Conservation (phyloP, 805 yeast species). For the Yarrowia sp. region DNA sequence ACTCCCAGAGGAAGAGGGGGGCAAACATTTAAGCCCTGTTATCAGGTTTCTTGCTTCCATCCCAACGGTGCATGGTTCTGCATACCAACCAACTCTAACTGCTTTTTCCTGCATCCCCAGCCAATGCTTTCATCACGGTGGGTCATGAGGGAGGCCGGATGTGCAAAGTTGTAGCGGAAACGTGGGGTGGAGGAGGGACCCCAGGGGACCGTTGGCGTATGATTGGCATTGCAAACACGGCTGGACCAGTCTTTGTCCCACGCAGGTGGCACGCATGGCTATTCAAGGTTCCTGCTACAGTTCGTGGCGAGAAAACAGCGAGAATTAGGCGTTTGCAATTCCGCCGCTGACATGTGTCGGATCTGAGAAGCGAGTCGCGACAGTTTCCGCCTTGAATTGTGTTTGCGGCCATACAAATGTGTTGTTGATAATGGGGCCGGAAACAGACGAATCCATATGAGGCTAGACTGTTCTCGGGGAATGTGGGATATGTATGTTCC, state of each 20-base stretch:
- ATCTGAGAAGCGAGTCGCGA: too few relatives aligned
- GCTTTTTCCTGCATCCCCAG: neutral
- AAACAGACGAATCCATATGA: too few relatives aligned
- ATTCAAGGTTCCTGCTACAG: slow-evolving; percentile 13
- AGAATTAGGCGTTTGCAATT: too few relatives aligned
- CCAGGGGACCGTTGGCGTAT: neutral
- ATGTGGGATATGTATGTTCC: neutral
- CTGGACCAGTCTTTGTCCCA: neutral
- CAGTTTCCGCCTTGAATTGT: too few relatives aligned
- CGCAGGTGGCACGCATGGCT: slow-evolving; percentile 4
- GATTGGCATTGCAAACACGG: neutral
- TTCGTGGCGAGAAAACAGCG: too few relatives aligned
- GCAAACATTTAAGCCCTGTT: slow-evolving; percentile 15
- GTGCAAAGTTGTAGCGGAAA: slow-evolving; percentile 9
- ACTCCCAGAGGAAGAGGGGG: neutral
- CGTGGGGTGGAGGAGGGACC: neutral
- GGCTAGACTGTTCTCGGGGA: too few relatives aligned
- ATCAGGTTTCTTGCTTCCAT: slow-evolving; percentile 19
- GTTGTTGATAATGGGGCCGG: too few relatives aligned
- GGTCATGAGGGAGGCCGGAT: neutral
- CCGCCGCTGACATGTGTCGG: too few relatives aligned
- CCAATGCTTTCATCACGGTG: slow-evolving; percentile 22
- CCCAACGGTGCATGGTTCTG: slow-evolving; percentile 12
- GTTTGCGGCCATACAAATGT: too few relatives aligned
- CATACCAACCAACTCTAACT: neutral